Base-by-base conservation (phyloP, 192 early-diverging fungal species). In the Mortierella claussenii region DNA sequence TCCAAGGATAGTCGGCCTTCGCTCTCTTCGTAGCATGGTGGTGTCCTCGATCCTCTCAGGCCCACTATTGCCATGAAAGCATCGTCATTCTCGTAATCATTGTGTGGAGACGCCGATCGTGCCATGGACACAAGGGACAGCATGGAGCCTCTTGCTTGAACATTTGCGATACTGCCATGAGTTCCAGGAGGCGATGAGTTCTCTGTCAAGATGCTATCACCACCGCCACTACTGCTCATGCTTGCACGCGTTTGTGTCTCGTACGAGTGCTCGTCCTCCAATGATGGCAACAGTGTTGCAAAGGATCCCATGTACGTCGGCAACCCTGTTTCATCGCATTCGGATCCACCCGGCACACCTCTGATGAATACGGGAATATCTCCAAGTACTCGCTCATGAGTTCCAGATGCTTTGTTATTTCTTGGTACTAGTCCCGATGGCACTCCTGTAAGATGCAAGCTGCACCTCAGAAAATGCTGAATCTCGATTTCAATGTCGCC, bases 241-340 rank as follows among this genome's bases (percentile, higher is more conserved):
- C 53, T 55, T 33, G 33, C 20, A 6, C 63, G 33, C 2, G 65
- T 51, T 8, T 40, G 15, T 3, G 33, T 26, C 46, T 69, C 67
- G 23, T 60, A 69, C 8, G 30, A 15, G 11, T 33, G 31, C n/a
- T 26, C 30, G 13, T 59, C 57, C 26, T 51, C 30, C 0, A 54
- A 17, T 44, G 67, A 60, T 0, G 28, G 33, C 40, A 60, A 15
- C 1, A 57, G 60, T 17, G 67, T 60, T 4, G 67, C 47, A 30
- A 69, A 69, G 15, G 66, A 68, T 11, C 55, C 49, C 42, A 68
- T 31, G 32, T 68, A 68, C 1, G 57, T 45, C 2, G 66, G 66
- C 9, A 68, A 34, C 5, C 57, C 56, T 5, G 56, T 60, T 9
- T 11, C 36, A 23, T 69, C 57, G 15, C 31, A 49, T 20, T 69